These are phyloP conservation scores for Suillus americanus DNA, from an alignment of 768 basidiomycete genomes.

Conservation along the genomic window DNA sequence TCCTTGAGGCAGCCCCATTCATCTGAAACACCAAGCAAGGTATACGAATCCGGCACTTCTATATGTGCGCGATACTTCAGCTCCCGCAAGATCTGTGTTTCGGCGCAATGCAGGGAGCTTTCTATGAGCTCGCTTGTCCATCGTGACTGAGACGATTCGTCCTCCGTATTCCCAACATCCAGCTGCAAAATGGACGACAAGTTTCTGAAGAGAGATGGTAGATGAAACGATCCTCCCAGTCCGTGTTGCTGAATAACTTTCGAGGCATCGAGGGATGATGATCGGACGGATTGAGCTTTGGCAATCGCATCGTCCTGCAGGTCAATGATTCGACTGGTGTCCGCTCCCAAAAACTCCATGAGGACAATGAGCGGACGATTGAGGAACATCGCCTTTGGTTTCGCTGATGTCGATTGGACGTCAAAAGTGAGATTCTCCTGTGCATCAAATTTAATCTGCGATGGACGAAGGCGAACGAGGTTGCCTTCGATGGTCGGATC, in stretches of 20 bases:
- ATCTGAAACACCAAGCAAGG: conserved; percentile 54
- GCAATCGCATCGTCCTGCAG: conserved; percentile 40
- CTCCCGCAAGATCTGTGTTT: conserved; percentile 47
- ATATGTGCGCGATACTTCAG: conserved; percentile 54
- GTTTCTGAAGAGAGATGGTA: conserved; percentile 43
- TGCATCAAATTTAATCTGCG: conserved; percentile 50
- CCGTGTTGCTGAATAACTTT: conserved; percentile 43
- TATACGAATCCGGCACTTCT: conserved; percentile 46
- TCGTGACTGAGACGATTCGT: conserved; percentile 3
- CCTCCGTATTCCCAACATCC: conserved; percentile 23
- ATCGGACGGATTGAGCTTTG: conserved; percentile 34
- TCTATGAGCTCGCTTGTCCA: conserved; percentile 38
- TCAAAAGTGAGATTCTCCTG: conserved; percentile 39
- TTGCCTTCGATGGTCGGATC: conserved; percentile 38
- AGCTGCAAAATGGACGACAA: conserved; percentile 33
- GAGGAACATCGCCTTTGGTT: conserved; percentile 43
- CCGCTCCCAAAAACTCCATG: conserved; percentile 45
- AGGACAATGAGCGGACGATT: conserved; percentile 50
- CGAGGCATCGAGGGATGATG: conserved; percentile 36
- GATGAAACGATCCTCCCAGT: conserved; percentile 43
- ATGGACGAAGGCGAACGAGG: conserved; percentile 40
- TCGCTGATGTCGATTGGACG: conserved; percentile 45
- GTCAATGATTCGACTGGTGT: conserved; percentile 28
- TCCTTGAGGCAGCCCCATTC: conserved; percentile 45
- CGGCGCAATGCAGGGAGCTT: conserved; percentile 36